phyloP scores from a whole-genome alignment of 2,329 filamentous ascomycete species.

The Cladophialophora carrionii region DNA sequence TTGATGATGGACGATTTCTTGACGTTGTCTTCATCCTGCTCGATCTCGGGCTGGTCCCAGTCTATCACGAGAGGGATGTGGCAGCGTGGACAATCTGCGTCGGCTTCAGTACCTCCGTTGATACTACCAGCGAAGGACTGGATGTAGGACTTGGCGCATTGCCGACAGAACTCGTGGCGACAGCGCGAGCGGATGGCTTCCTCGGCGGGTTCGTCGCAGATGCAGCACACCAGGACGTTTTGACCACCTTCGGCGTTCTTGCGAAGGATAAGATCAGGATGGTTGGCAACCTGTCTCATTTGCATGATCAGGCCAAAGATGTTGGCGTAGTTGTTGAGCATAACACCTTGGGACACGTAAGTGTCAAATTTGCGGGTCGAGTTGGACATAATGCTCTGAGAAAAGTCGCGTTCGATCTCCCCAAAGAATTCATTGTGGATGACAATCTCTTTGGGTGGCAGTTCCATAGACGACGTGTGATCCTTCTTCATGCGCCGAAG shows the following conservation, averaged over 20 bases:
- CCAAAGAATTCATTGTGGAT: constrained; percentile 96
- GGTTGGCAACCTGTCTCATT: constrained; percentile 96
- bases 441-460: constrained; percentile 90
- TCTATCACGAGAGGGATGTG: constrained; percentile 90
- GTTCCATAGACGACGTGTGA: constrained; percentile 90
- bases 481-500: constrained; percentile 91
- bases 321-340: constrained; percentile 97
- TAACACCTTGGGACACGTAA: constrained; percentile 89
- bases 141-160: constrained; percentile 79
- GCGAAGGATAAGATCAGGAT: constrained; percentile 90
- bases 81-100: constrained; percentile 76
- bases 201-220: constrained; percentile 95
- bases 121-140: constrained; percentile 66
- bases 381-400: constrained; percentile 91
- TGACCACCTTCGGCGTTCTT: constrained; percentile 84
- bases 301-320: constrained; percentile 99
- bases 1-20: constrained; percentile 99
- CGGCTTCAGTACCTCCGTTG: constrained; percentile 46
- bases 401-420: constrained; percentile 94
- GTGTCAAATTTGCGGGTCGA: constrained; percentile 89
- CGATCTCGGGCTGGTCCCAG: constrained; percentile 91
- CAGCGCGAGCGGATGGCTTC: constrained; percentile 91
- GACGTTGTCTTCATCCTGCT: constrained; percentile 81
- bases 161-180: constrained; percentile 87
- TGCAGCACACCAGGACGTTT: constrained; percentile 87